These are phyloP conservation scores for Trametes maxima DNA, from an alignment of 768 basidiomycete genomes.

Conservation along the genomic window DNA sequence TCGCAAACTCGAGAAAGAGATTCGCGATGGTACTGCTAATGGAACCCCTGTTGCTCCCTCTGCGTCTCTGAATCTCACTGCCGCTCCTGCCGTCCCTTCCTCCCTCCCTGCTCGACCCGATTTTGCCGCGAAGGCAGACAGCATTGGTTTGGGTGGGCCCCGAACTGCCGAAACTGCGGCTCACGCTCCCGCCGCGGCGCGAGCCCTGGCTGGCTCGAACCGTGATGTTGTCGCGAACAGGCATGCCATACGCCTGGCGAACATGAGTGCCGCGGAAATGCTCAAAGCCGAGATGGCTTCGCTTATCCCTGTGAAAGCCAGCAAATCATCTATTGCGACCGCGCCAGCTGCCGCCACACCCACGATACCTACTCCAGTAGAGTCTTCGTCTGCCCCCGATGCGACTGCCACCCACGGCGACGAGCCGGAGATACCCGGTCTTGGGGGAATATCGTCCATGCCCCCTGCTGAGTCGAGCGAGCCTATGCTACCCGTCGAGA, in stretches of 20 bases:
- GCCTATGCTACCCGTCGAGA: constrained; percentile 11
- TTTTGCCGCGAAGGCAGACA: constrained; percentile 77
- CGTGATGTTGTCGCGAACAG: constrained; percentile 89
- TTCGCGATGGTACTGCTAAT: constrained; percentile 34
- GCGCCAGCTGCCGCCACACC: constrained; percentile 20
- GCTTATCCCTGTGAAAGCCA: constrained; percentile 43
- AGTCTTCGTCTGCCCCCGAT: constrained; percentile 7
- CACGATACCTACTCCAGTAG: constrained; percentile 7
- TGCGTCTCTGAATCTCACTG: constrained; percentile 49
- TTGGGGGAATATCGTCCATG: constrained; percentile 25
- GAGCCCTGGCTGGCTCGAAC: constrained; percentile 85
- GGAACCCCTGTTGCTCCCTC: constrained; percentile 44
- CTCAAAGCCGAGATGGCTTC: constrained; percentile 87
- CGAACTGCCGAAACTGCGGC: constrained; percentile 59
- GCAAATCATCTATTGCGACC: constrained; percentile 25
- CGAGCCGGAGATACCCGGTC: constrained; percentile 29
- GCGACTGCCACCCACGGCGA: constrained; percentile 19
- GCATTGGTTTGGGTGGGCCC: constrained; percentile 72
- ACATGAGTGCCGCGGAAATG: constrained; percentile 93
- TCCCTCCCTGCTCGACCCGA: constrained; percentile 51
- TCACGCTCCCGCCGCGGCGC: constrained; percentile 61
- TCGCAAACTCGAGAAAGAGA: constrained; percentile 65
- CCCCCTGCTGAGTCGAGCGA: constrained; percentile 1
- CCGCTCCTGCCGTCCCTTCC: constrained; percentile 43
- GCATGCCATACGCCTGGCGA: constrained; percentile 90